Conservation (phyloP, 1,284 basidiomycete genomes). For the Marasmius oreades region DNA sequence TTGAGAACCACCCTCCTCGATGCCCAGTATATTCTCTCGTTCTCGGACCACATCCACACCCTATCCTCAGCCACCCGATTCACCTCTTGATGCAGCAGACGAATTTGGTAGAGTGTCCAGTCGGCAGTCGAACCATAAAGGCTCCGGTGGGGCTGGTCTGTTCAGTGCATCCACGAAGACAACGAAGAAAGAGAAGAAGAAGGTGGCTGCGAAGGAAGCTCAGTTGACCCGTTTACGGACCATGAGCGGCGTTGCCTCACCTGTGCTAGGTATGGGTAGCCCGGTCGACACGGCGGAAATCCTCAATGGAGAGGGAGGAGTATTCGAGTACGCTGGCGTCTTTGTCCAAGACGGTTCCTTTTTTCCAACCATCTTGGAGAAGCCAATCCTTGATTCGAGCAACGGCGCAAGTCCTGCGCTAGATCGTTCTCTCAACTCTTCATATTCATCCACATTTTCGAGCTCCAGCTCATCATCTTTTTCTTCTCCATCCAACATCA, state of each 20-base stretch:
- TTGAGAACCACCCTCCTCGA: conserved; percentile 15
- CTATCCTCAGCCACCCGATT: conserved; percentile 10
- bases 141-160: conserved; percentile 12
- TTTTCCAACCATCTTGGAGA: background rate
- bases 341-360: conserved; percentile 1
- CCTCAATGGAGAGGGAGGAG: background rate
- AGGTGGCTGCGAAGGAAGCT: conserved; percentile 34
- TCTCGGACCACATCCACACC: conserved; percentile 33
- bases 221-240: conserved; percentile 35
- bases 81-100: conserved; percentile 32
- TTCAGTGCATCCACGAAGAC: conserved; percentile 32
- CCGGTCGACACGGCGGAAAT: conserved; percentile 23
- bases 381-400: background rate
- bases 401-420: background rate
- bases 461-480: conserved; percentile 37
- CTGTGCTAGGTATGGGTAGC: conserved; percentile 22
- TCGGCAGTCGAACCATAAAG: conserved; percentile 21
- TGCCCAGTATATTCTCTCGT: conserved; percentile 45
- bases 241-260: conserved; percentile 23
- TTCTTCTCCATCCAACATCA: conserved; percentile 41
- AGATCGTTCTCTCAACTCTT: conserved; percentile 4
- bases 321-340: background rate
- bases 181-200: conserved; percentile 54
- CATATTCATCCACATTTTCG: conserved; percentile 7
- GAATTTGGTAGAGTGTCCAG: conserved; percentile 64